A percentile compares a stretch with the other conserved stretches of the same genome.
These are phyloP conservation scores for Paramyrothecium roridum DNA, from an alignment of 2,329 filamentous ascomycete genomes.

Conservation along the genomic window DNA sequence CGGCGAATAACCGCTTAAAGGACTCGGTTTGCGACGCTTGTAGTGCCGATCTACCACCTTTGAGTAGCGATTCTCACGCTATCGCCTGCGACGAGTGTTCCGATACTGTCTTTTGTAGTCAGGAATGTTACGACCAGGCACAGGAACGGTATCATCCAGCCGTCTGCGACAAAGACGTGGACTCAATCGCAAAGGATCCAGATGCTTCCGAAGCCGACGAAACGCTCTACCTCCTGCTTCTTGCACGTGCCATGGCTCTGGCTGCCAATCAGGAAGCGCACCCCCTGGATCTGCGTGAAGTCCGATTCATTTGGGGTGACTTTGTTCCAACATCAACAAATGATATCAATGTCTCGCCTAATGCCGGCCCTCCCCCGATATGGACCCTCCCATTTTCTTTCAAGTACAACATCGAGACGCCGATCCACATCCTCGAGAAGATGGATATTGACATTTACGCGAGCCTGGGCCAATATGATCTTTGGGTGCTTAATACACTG, in stretches of 20 bases:
- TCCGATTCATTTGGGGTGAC: conserved; percentile 69
- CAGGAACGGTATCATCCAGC: conserved; percentile 60
- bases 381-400: conserved; percentile 78
- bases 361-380: conserved; percentile 53
- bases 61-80: conserved; percentile 42
- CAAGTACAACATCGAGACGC: conserved; percentile 68
- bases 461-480: conserved; percentile 56
- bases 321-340: conserved; percentile 53
- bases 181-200: conserved; percentile 62
- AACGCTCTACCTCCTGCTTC: conserved; percentile 60
- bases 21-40: conserved; percentile 89
- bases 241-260: conserved; percentile 63
- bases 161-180: conserved; percentile 64
- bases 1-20: conserved; percentile 83
- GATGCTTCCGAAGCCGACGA: conserved; percentile 57
- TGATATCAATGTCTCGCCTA: conserved; percentile 50
- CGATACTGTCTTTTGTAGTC: conserved; percentile 65
- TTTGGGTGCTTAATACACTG: conserved; percentile 87
- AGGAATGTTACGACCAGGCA: conserved; percentile 56
- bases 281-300: conserved; percentile 60
- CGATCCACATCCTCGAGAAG: conserved; percentile 76
- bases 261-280: conserved; percentile 57
- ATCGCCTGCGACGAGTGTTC: conserved; percentile 59
- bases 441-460: conserved; percentile 79
- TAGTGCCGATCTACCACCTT: conserved; percentile 65